These are phyloP conservation scores for Echinosophora koreensis DNA, from an alignment of 306 rosid species.

Conservation along the genomic window DNA sequence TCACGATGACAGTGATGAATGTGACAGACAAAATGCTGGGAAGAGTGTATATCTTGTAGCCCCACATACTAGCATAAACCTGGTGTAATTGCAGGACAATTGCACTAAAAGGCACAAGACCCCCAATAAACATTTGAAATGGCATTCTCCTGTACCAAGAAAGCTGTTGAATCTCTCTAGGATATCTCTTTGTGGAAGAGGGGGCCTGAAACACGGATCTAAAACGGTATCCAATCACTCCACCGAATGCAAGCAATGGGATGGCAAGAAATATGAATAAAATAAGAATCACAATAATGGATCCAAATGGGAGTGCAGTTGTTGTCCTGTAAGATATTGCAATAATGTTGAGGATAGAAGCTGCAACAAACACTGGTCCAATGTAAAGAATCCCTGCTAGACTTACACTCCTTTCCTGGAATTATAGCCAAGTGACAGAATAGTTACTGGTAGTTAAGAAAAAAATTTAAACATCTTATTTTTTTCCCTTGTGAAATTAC, in stretches of 20 bases:
- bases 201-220: slow-evolving; percentile 72
- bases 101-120: slow-evolving; percentile 82
- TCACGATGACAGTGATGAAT: slow-evolving; percentile 57
- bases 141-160: slow-evolving; percentile 85
- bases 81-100: slow-evolving; percentile 74
- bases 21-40: slow-evolving; percentile 72
- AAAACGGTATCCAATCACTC: slow-evolving; percentile 66
- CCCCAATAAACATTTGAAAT: slow-evolving; percentile 81
- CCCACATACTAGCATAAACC: slow-evolving; percentile 81
- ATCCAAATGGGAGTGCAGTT: slow-evolving; percentile 76
- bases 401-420: slow-evolving; percentile 75
- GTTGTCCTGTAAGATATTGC: slow-evolving; percentile 75
- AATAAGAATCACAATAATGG: slow-evolving; percentile 69
- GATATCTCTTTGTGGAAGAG: slow-evolving; percentile 63
- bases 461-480: slow-evolving; percentile 3
- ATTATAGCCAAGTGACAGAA: slow-evolving; percentile 42
- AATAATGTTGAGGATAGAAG: slow-evolving; percentile 68
- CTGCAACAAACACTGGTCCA: slow-evolving; percentile 73
- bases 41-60: slow-evolving; percentile 80
- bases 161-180: slow-evolving; percentile 72
- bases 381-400: slow-evolving; percentile 73
- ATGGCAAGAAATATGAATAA: slow-evolving; percentile 60
- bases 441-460: slow-evolving; percentile 6
- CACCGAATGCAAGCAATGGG: slow-evolving; percentile 92
- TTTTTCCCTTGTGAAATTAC: slow-evolving; percentile 29